Base-by-base conservation (phyloP, 257 asterid species). In the Rhazya stricta region DNA sequence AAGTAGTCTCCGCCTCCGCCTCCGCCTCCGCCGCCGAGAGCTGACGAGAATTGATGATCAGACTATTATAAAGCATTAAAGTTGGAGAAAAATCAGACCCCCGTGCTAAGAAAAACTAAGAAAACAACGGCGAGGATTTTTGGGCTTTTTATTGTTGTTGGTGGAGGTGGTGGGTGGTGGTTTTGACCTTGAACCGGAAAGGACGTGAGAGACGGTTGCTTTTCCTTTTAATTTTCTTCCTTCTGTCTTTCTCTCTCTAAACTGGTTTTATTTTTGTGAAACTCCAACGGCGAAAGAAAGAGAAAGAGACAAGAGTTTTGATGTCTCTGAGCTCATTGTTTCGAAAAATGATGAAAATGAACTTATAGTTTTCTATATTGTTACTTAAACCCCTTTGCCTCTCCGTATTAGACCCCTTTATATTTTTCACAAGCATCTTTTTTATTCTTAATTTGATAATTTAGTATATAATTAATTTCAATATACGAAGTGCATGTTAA, bases 131-230 rank as follows among this genome's bases (percentile, higher is more conserved):
- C 41, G 50, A 69, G 62, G 56, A 25, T 36, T 78, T 78, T 32
- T 32, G 34, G 74, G 65, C 39, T 41, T 77, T 67, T 43, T 36
- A 51, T 16, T 27, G 73, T 42, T 74, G 79, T 66, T 69, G 79
- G 73, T 43, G 73, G 61, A 36, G 77, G 75, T 29, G 70, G 79
- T 57, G 67, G 71, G 85, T 65, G 72, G 74, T 67, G 81, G 70
- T 81, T 84, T 84, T 81, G 85, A 81, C 87, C 83, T 78, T 76
- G 27, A 74, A 76, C 68, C 50, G 65, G 79, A 56, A 75, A 71
- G 37, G 67, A 73, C 74, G 81, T 57, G 81, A 73, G 81, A 69
- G 57, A 84, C 83, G 81, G 86, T 79, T 77, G 63, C 78, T 27
- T 70, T 75, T 74, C 37, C 63, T 58, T 63, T 32, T 62, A 6